Base-by-base conservation (phyloP, 257 asterid species). In the Handroanthus guayacan region DNA sequence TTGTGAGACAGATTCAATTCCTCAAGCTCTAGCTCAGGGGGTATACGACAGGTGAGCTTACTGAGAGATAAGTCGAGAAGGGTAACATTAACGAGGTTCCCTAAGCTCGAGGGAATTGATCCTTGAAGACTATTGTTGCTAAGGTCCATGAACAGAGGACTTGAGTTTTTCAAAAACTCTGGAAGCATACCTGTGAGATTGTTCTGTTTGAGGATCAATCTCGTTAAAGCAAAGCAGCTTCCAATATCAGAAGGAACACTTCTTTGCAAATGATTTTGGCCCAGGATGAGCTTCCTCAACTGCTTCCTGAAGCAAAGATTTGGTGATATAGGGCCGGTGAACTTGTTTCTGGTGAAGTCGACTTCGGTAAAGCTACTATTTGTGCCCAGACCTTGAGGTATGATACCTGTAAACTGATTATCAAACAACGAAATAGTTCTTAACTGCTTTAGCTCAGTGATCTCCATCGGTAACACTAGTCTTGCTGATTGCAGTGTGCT, bases 361-460 rank as follows among this genome's bases (percentile, higher is more conserved):
- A 94, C 54, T 62, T 8, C 25, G 2, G 57, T 76, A 54, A 94
- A 82, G 88, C 87, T 87, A 69, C 86, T 80, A 79, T 94, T 87
- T 68, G 89, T 62, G 69, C 98, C 98, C 84, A 92, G 82, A 9
- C 91, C 87, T 67, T 85, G 95, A 74, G 98, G 98, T 77, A 94
- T 55, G 55, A 83, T 83, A 57, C 98, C 98, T 2, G 84, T 81
- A 57, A 94, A 88, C 57, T 52, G 84, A 81, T 94, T 94, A 14
- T 85, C 91, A 44, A 58, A 87, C 81, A 94, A 75, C 39, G 84
- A 85, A 51, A 94, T 48, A 54, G 79, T 86, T 71, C 73, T 82
- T 78, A 94, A 80, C 62, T 86, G 83, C 89, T 86, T 87, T 37
- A 90, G 74, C 87, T 85, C 84, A 0, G 90, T 85, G 64, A 94